phyloP scores from a whole-genome alignment of 1,284 basidiomycete genomes.

The Stereum hirsutum region DNA sequence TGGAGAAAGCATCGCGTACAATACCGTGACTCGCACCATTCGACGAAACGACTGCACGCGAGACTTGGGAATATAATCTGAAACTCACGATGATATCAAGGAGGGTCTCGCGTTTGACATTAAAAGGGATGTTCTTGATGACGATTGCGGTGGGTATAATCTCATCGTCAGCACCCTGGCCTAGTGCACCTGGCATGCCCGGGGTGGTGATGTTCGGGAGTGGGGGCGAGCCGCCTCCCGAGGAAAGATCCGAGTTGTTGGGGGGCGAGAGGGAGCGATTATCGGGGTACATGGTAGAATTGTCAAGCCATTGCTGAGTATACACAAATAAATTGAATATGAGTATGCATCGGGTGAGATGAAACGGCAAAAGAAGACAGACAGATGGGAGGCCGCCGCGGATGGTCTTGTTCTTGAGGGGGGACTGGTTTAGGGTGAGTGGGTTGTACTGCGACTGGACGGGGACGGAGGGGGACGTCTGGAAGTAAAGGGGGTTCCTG shows the following conservation, averaged over 20 bases:
- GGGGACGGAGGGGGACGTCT: slow-evolving; percentile 58
- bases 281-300: slow-evolving; percentile 39
- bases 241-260: slow-evolving; percentile 79
- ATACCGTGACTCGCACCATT: not conserved
- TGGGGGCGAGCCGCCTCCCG: slow-evolving; percentile 67
- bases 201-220: slow-evolving; percentile 46
- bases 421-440: slow-evolving; percentile 51
- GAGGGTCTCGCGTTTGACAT: slow-evolving; percentile 92
- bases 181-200: slow-evolving; percentile 37
- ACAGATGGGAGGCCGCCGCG: slow-evolving; percentile 67
- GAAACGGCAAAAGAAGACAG: slow-evolving; percentile 18
- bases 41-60: not conserved
- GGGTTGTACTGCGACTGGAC: slow-evolving; percentile 56
- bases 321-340: too few species aligned
- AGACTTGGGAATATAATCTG: slow-evolving; percentile 6
- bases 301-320: slow-evolving; percentile 81
- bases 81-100: slow-evolving; percentile 87
- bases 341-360: slow-evolving; percentile 5
- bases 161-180: slow-evolving; percentile 68
- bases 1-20: too few species aligned
- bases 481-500: slow-evolving; percentile 60
- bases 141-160: slow-evolving; percentile 99
- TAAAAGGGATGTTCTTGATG: slow-evolving; percentile 99
- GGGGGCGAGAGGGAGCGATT: slow-evolving; percentile 75
- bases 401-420: slow-evolving; percentile 62